These are phyloP conservation scores for Claviceps pazoutovae DNA, from an alignment of 2,329 filamentous ascomycete genomes.

Conservation along the genomic window DNA sequence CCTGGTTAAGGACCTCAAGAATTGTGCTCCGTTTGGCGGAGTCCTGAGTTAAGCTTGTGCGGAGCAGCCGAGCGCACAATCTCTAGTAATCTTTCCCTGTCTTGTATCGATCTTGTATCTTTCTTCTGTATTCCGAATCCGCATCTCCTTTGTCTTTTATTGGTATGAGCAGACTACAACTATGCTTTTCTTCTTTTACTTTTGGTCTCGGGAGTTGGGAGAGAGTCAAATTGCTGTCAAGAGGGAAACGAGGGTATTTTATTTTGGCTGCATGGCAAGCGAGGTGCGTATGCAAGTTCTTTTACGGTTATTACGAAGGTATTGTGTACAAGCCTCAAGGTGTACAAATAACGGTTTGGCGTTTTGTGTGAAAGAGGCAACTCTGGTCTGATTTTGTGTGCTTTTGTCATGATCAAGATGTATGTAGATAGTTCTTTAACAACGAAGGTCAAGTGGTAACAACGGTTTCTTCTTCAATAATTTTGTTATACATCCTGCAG, in stretches of 20 bases:
- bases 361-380: slow-evolving; percentile 8
- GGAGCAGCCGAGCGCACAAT: too few relatives aligned
- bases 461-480: too few relatives aligned
- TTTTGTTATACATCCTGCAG: too few relatives aligned
- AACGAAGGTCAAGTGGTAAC: background rate
- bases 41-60: slow-evolving; percentile 20
- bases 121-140: background rate
- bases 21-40: slow-evolving; percentile 61
- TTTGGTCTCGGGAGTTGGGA: slow-evolving; percentile 3
- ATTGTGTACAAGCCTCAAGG: slow-evolving; percentile 13
- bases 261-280: background rate
- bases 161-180: background rate
- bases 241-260: background rate
- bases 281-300: background rate
- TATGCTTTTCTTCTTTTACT: background rate
- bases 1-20: slow-evolving; percentile 69
- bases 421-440: background rate
- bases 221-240: slow-evolving; percentile 11
- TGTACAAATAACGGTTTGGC: slow-evolving; percentile 9
- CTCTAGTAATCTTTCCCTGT: background rate
- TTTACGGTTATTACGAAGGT: slow-evolving; percentile 11
- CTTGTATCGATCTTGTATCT: background rate
- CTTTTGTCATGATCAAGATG: slow-evolving; percentile 2
- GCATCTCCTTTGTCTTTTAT: background rate
- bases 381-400: background rate